Base-by-base conservation (phyloP, 1,284 basidiomycete genomes). In the Sparassis latifolia region DNA sequence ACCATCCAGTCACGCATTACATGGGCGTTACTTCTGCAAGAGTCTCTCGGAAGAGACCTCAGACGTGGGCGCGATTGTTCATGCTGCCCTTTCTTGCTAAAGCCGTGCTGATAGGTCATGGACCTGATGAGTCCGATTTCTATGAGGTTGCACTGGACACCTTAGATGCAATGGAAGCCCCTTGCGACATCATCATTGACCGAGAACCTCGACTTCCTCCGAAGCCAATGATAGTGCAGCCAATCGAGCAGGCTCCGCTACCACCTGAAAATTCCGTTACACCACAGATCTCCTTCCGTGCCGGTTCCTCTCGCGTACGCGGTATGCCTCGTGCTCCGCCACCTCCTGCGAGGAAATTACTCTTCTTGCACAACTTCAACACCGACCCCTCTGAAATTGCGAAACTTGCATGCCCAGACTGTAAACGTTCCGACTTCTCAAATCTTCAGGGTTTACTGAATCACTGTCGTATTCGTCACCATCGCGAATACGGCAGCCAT, bases 361-460 rank as follows among this genome's bases (percentile, higher is more conserved):
- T 79, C 30, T 77, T 73, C 57, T 64, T 78, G 29, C 74, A 69
- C 43, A 68, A 73, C 48, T 54, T 58, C 27, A 52, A 63, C 1
- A 64, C 62, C 10, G 60, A 62, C 28, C 69, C 68, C 46, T 64
- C 70, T 55, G 58, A 70, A 59, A 58, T 75, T 57, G 67, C 66
- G 32, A 72, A 72, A 54, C 70, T 89, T 45, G 73, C 71, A 20
- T 89, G 86, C 58, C 77, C 81, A 0, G 73, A 71, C 52, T 89
- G 86, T 57, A 58, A 66, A 20, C 78, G 82, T 42, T 78, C 76
- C 1, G 71, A 83, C 10, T 89, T 89, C 59, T 81, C 79, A 10
- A 82, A 77, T n/a, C 72, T 89, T 2, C 87, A 89, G 63, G 87
- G 86, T 2, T 73, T 89, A 28, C 71, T 88, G 30, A 89, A 89